Evolutionary conservation across 257 asterid genomes (phyloP), one percentile per base, ranked within the genome.

Genomic region (Fraxinus quadrangulata): DNA sequence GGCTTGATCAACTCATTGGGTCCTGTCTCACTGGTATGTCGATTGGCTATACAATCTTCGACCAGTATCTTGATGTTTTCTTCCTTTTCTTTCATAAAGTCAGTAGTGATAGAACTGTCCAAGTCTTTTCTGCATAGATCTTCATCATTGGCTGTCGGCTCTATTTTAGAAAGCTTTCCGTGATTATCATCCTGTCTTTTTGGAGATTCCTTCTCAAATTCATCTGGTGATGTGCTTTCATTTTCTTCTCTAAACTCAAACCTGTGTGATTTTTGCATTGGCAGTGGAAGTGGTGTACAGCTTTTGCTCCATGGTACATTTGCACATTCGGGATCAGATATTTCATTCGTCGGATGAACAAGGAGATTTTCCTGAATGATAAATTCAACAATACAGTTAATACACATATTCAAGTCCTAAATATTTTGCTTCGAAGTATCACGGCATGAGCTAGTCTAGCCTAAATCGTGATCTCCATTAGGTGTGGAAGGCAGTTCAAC

Each of bases 251-350:
- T 59, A 56, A 34, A 63, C 78, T 86, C 83, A 21, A 67, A 30
- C 59, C 72, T 65, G 2, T 87, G 76, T 54, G 85, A 77, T 14
- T 73, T 67, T 51, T 79, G 76, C 56, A 75, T 17, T 26, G 86
- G 80, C 30, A 83, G 76, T 19, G 81, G 77, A 31, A 86, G 79
- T 3, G 84, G 88, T 49, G 33, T 82, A 82, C 90, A 87, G 73
- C 86, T 90, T 66, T n/a, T 82, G 86, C 90, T 85, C 63, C 92
- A 85, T 19, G 78, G 47, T n/a, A 81, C 61, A 39, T 81, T 80
- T 59, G 33, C 47, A 30, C 81, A 67, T 16, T 54, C 70, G 2
- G 80, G 45, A 75, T 77, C 86, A 0, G 86, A 70, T n/a, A 47
- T 71, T 12, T 83, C 87, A 1, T 34, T 82, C 71, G 14, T 83